Conservation (phyloP, 73 alveolate species). For the Uronychia binucleata region DNA sequence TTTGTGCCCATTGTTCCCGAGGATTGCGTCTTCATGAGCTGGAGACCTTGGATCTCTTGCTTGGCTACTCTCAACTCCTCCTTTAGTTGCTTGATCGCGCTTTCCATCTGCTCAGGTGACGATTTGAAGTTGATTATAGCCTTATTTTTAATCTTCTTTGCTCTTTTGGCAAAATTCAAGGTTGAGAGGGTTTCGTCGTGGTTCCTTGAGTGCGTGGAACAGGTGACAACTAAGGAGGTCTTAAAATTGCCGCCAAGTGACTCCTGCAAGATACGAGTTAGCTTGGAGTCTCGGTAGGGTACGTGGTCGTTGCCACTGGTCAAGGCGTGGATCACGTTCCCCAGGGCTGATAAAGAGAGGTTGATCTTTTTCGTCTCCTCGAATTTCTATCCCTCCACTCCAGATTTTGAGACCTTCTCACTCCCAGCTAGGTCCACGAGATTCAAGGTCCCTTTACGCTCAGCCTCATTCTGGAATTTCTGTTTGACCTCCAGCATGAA, state of each 20-base stretch:
- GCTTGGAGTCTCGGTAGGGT: conserved; percentile 95
- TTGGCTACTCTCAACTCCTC: conserved; percentile 16
- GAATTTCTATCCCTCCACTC: conserved; percentile 88
- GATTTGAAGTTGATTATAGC: conserved; percentile 77
- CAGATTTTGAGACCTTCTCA: conserved; percentile 90
- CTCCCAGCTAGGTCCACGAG: conserved; percentile 96
- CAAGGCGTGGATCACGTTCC: conserved; percentile 92
- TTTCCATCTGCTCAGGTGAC: conserved; percentile 70
- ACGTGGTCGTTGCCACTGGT: conserved; percentile 81
- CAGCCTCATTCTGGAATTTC: conserved; percentile 72
- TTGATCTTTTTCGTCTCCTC: conserved; percentile 97
- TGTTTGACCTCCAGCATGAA: conserved; percentile 57
- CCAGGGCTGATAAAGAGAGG: conserved; percentile 88
- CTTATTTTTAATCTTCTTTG: conserved; percentile 81
- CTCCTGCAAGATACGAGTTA: conserved; percentile 92
- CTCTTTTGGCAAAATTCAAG: conserved; percentile 93
- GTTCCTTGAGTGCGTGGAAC: conserved; percentile 86
- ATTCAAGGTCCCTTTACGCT: conserved; percentile 83
- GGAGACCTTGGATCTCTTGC: conserved; percentile 3
- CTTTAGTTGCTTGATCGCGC: conserved; percentile 51
- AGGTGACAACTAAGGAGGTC: conserved; percentile 91
- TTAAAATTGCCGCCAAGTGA: conserved; percentile 95
- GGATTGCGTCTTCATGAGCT: conserved; percentile 7
- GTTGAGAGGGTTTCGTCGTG: conserved; percentile 93
- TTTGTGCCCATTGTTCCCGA: conserved; percentile 7